Conservation (phyloP, 148 eudicot species). For the Chenopodium album region DNA sequence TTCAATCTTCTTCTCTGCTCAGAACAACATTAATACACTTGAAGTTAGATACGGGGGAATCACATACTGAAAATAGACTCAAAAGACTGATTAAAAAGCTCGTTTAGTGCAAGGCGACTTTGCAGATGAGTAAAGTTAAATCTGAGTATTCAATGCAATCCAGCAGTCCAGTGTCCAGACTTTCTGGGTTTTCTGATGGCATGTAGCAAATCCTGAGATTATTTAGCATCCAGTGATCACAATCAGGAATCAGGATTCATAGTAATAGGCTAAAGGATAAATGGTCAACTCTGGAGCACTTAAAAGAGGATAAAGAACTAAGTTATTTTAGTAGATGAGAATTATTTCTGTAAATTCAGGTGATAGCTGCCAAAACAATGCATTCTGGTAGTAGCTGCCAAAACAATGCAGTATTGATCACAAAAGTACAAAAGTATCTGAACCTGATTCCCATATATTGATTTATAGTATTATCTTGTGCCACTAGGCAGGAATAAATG, state of each 20-base stretch:
- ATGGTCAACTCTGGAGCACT: not conserved
- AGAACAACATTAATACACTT: conserved; percentile 3
- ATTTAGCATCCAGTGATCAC: not conserved
- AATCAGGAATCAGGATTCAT: not conserved
- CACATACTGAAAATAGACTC: not conserved
- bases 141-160: not conserved
- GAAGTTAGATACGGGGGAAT: not conserved
- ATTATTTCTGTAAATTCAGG: not conserved
- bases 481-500: too few species aligned
- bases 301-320: not conserved
- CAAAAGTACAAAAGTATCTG: too few species aligned
- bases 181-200: not conserved
- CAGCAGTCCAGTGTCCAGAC: not conserved
- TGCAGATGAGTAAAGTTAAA: not conserved
- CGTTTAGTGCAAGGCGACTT: not conserved
- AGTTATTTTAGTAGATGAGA: not conserved
- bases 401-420: too few species aligned
- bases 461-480: too few species aligned
- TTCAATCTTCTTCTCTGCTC: conserved; percentile 87
- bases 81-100: not conserved
- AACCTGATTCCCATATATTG: too few species aligned
- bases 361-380: not conserved
- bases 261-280: not conserved
- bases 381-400: not conserved
- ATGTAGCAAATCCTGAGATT: not conserved